Evolutionary conservation across 208 protist species (phyloP).

Genomic region (Trypanosoma theileri): DNA sequence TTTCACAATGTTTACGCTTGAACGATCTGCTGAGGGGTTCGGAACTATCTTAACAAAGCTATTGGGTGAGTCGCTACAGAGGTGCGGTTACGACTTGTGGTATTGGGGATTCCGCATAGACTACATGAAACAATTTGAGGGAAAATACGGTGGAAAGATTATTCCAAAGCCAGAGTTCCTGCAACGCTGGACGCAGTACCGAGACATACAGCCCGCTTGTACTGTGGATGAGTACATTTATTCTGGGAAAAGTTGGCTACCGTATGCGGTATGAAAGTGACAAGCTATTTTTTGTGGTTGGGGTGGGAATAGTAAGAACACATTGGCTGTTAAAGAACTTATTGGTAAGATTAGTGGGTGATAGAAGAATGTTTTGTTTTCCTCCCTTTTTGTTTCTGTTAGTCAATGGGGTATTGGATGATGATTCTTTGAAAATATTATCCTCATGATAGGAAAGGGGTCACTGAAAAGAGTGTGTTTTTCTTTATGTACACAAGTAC

Average conservation of each 20-base stretch:
- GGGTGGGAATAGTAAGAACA: neutral
- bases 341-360: too few species aligned
- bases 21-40: slow-evolving; percentile 29
- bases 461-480: neutral
- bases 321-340: too few species aligned
- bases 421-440: neutral
- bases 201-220: slow-evolving; percentile 34
- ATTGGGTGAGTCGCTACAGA: slow-evolving; percentile 67
- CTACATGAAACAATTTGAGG: slow-evolving; percentile 70
- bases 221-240: slow-evolving; percentile 43
- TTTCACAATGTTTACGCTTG: slow-evolving; percentile 78
- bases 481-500: neutral
- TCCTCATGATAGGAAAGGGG: slow-evolving; percentile 10
- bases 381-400: neutral
- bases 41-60: slow-evolving; percentile 65
- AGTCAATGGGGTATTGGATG: neutral
- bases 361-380: too few species aligned
- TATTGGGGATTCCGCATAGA: slow-evolving; percentile 69
- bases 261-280: slow-evolving; percentile 17
- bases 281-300: neutral
- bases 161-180: slow-evolving; percentile 46
- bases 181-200: slow-evolving; percentile 39
- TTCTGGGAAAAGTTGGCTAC: slow-evolving; percentile 45
- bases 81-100: slow-evolving; percentile 76
- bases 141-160: slow-evolving; percentile 44